Conservation (phyloP, 192 early-diverging fungal genomes). For the Podila clonocystis region DNA sequence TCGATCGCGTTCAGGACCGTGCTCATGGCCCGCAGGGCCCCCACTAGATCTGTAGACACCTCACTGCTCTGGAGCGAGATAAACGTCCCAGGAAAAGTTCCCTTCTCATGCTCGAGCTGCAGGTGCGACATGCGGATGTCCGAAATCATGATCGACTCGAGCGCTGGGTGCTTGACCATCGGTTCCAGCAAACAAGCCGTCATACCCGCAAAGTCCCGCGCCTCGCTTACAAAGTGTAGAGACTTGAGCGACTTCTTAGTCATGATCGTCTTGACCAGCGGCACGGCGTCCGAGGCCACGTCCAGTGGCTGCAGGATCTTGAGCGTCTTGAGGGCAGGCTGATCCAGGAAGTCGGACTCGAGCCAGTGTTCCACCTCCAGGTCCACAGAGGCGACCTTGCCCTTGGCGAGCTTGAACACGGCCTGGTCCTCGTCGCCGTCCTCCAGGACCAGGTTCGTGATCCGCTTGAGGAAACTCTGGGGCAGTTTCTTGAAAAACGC, state of each 20-base stretch:
- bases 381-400: not conserved
- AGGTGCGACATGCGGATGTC: not conserved
- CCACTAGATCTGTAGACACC: not conserved
- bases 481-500: constrained; percentile 1
- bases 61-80: not conserved
- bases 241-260: not conserved
- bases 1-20: not conserved
- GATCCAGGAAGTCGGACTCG: not conserved
- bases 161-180: constrained; percentile 1
- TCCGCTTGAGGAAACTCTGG: not conserved
- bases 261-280: not conserved
- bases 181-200: not conserved
- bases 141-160: constrained; percentile 3
- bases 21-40: not conserved
- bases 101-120: constrained; percentile 1
- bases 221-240: not conserved
- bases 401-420: not conserved
- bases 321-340: constrained; percentile 1
- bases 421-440: constrained; percentile 1
- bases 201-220: not conserved
- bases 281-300: not conserved
- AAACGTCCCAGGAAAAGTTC: not conserved
- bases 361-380: not conserved
- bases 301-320: not conserved
- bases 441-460: not conserved